Evolutionary conservation across 768 basidiomycete genomes (phyloP).

Genomic region (Boletus insuetus): DNA sequence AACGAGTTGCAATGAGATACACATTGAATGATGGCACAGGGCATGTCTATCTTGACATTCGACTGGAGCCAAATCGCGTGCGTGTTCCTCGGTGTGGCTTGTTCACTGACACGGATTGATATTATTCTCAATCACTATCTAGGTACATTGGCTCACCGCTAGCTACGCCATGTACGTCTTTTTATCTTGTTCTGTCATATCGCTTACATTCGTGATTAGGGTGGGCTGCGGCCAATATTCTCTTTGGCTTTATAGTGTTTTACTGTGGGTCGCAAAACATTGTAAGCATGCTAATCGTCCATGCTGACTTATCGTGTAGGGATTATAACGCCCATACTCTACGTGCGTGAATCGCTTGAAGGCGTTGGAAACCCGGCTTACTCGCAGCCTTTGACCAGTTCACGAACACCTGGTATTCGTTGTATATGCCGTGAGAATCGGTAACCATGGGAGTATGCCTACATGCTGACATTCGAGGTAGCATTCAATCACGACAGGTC

Average conservation of each 20-base stretch:
- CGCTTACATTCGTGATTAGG: slow-evolving; percentile 27
- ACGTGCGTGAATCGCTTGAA: slow-evolving; percentile 49
- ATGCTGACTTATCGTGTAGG: slow-evolving; percentile 14
- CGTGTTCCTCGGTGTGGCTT: slow-evolving; percentile 3
- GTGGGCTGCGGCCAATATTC: slow-evolving; percentile 79
- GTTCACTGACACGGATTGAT: background rate
- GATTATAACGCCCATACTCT: slow-evolving; percentile 35
- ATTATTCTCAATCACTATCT: background rate
- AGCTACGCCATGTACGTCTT: slow-evolving; percentile 56
- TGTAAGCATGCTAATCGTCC: background rate
- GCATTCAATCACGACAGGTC: slow-evolving; percentile 59
- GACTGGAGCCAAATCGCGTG: slow-evolving; percentile 72
- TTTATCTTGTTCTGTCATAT: background rate
- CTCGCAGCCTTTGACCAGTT: slow-evolving; percentile 35
- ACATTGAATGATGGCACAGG: slow-evolving; percentile 19
- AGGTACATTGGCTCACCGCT: slow-evolving; percentile 48
- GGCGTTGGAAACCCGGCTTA: slow-evolving; percentile 17
- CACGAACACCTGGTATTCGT: slow-evolving; percentile 59
- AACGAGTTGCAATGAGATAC: background rate
- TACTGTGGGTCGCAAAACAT: slow-evolving; percentile 45
- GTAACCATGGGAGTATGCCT: background rate
- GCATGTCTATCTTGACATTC: slow-evolving; percentile 75
- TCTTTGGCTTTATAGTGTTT: slow-evolving; percentile 65
- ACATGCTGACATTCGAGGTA: slow-evolving; percentile 6
- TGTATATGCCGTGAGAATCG: slow-evolving; percentile 53